Evolutionary conservation across 202 grass and related monocot species (phyloP).

Genomic region (Panicum virgatum): DNA sequence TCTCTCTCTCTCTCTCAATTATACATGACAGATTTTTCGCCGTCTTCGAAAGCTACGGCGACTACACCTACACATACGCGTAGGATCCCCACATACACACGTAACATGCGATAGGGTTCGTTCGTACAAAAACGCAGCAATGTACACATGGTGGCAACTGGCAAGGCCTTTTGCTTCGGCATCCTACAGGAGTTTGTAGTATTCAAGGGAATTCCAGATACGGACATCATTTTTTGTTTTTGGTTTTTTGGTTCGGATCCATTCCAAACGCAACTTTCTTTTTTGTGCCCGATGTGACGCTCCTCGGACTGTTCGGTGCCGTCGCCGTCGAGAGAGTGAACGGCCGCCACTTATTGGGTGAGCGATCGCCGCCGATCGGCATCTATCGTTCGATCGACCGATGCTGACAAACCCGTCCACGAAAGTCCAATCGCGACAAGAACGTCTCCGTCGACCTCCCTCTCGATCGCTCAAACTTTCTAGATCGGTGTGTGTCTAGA

Average conservation of each 20-base stretch:
- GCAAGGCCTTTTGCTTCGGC: neutral
- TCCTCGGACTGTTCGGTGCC: neutral
- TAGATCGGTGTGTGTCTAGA: neutral
- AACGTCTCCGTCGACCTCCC: neutral
- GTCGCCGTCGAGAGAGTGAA: neutral
- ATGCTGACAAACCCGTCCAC: neutral
- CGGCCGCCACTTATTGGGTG: neutral
- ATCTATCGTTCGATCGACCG: too few relatives aligned
- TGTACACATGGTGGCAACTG: neutral
- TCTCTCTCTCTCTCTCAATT: neutral
- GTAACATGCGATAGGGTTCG: neutral
- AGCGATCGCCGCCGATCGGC: neutral
- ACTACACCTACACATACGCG: neutral
- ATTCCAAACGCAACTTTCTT: neutral
- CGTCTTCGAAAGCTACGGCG: neutral
- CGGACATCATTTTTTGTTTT: neutral
- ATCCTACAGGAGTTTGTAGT: too few relatives aligned
- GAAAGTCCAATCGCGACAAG: constrained; percentile 6
- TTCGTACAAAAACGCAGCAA: neutral
- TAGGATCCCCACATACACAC: neutral
- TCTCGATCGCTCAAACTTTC: constrained; percentile 1
- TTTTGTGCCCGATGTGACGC: neutral
- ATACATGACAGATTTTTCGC: neutral
- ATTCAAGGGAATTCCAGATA: neutral
- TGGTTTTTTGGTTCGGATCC: neutral